Percentiles rank a stretch among this genome's conserved stretches.
Conservation (phyloP, 352 stramenopile genomes). For the Phytophthora kernoviae region DNA sequence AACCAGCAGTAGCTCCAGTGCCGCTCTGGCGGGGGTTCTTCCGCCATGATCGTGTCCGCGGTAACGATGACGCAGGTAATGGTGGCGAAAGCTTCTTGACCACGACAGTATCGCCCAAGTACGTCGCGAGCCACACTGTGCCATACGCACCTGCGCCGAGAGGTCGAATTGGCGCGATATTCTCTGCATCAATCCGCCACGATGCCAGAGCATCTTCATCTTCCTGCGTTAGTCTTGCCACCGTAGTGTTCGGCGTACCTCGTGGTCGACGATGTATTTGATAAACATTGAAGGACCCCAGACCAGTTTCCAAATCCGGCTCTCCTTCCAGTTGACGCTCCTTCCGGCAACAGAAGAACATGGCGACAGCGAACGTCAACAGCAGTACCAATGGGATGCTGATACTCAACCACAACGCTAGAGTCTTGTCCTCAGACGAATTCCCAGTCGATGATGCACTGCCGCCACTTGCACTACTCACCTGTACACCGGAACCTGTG, state of each 20-base stretch:
- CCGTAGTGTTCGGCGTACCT: not conserved
- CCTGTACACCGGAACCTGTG: not conserved
- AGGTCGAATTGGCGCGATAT: slow-evolving; percentile 35
- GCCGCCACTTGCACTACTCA: not conserved
- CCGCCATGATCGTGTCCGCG: slow-evolving; percentile 37
- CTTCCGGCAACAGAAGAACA: slow-evolving; percentile 35
- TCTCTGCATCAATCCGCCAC: slow-evolving; percentile 53
- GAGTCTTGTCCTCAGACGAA: slow-evolving; percentile 9
- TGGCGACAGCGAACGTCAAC: slow-evolving; percentile 19
- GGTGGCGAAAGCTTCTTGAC: slow-evolving; percentile 54
- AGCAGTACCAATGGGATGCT: slow-evolving; percentile 33
- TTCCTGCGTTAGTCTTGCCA: slow-evolving; percentile 21
- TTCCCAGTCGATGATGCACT: not conserved
- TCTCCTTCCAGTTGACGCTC: slow-evolving; percentile 5
- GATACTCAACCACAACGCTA: slow-evolving; percentile 38
- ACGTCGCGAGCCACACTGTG: slow-evolving; percentile 60
- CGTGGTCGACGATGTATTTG: slow-evolving; percentile 9
- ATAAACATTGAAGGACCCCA: slow-evolving; percentile 8
- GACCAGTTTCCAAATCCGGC: slow-evolving; percentile 8
- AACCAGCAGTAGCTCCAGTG: slow-evolving; percentile 11
- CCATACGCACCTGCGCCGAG: slow-evolving; percentile 46
- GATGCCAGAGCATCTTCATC: slow-evolving; percentile 64
- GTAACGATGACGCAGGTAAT: slow-evolving; percentile 28
- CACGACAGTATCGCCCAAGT: slow-evolving; percentile 46
- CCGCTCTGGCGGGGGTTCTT: slow-evolving; percentile 30